phyloP scores from a whole-genome alignment of 1,139 yeast species.

The Scheffersomyces segobiensis region DNA sequence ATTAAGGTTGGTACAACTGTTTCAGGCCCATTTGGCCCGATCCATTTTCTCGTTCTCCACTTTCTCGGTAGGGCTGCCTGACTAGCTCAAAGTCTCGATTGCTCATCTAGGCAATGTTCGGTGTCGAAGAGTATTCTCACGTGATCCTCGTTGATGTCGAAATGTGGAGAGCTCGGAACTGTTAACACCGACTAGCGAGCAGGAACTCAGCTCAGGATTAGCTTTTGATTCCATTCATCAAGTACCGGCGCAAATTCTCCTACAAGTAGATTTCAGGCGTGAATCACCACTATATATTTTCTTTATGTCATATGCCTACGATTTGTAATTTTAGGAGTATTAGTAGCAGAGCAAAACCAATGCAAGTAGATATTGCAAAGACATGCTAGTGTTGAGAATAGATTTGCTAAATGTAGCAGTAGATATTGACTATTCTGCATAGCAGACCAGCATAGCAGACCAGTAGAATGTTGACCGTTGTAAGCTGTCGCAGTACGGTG shows the following conservation, averaged over 20 bases:
- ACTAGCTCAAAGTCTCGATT: not conserved
- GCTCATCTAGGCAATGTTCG: not conserved
- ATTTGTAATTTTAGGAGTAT: not conserved
- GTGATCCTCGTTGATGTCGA: not conserved
- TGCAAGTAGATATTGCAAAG: not conserved
- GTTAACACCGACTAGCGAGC: not conserved
- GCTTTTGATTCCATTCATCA: not conserved
- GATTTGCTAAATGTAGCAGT: not conserved
- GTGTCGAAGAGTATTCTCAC: not conserved
- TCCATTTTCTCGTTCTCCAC: not conserved
- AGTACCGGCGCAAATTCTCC: not conserved
- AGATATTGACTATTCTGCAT: not conserved
- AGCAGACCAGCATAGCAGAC: not conserved
- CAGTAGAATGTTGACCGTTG: no score
- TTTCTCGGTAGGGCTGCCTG: not conserved
- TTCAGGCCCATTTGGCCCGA: not conserved
- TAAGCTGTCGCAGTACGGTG: no score
- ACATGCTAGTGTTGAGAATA: not conserved
- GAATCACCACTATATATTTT: not conserved
- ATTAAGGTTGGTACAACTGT: not conserved
- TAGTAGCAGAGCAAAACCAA: not conserved
- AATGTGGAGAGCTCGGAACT: not conserved
- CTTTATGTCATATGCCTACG: not conserved
- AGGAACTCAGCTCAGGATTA: not conserved
- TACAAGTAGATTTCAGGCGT: not conserved